Conservation (phyloP, 306 rosid genomes). For the Mimosa bimucronata region DNA sequence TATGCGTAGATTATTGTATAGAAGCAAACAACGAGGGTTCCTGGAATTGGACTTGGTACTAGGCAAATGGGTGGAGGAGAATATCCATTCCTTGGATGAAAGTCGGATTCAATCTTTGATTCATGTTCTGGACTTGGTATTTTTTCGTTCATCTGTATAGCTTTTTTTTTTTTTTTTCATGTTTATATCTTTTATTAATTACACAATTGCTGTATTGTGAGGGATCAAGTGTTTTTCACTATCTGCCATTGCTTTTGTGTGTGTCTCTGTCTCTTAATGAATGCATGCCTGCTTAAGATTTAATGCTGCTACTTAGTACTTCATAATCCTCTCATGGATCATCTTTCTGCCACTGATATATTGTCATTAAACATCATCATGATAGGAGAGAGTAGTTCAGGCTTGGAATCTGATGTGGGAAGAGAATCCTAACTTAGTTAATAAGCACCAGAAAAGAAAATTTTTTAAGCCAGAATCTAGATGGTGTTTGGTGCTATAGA, state of each 20-base stretch:
- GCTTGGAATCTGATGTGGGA: slow-evolving; percentile 12
- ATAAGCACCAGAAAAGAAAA: neutral
- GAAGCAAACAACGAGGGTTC: slow-evolving; percentile 94
- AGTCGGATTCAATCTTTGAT: slow-evolving; percentile 61
- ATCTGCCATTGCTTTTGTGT: neutral
- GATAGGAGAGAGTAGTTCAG: slow-evolving; percentile 13
- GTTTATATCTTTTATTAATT: too few relatives aligned
- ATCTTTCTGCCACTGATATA: neutral
- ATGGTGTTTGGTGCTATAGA: neutral
- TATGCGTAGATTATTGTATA: slow-evolving; percentile 60
- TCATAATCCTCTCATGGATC: neutral
- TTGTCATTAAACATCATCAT: neutral
- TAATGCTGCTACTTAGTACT: neutral
- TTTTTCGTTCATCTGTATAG: neutral
- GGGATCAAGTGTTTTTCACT: neutral
- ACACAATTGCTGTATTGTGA: neutral
- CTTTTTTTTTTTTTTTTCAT: neutral
- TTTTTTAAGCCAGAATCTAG: neutral
- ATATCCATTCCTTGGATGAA: slow-evolving; percentile 76
- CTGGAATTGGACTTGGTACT: slow-evolving; percentile 86
- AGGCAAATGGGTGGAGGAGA: slow-evolving; percentile 91
- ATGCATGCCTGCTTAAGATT: neutral
- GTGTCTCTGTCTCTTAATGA: neutral
- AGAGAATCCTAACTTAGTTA: neutral
- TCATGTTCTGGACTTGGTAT: slow-evolving; percentile 78